Percentiles rank a stretch among this genome's conserved stretches.
These are phyloP conservation scores for Trichophyton equinum DNA, from an alignment of 2,329 filamentous ascomycete genomes.

Conservation along the genomic window DNA sequence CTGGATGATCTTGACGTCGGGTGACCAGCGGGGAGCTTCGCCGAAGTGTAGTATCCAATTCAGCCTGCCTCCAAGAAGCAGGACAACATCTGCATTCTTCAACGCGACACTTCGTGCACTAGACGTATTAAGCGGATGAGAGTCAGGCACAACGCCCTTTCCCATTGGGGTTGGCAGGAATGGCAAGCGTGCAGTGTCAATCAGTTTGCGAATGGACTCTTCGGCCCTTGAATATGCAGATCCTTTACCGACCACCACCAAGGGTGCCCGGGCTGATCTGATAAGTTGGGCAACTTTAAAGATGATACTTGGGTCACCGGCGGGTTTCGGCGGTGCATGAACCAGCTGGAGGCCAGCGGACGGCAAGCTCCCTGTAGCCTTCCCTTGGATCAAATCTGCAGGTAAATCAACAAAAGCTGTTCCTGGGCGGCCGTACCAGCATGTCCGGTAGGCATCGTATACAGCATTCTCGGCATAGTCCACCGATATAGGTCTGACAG, in stretches of 20 bases:
- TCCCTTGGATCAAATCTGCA: slow-evolving; percentile 42
- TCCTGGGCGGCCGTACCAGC: slow-evolving; percentile 44
- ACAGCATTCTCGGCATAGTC: slow-evolving; percentile 38
- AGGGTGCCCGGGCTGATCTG: slow-evolving; percentile 37
- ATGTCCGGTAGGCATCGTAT: slow-evolving; percentile 40
- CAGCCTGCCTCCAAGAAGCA: slow-evolving; percentile 43
- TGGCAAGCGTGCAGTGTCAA: slow-evolving; percentile 39
- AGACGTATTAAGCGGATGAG: slow-evolving; percentile 40
- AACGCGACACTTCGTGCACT: slow-evolving; percentile 43
- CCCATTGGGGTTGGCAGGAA: slow-evolving; percentile 49
- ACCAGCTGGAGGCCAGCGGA: slow-evolving; percentile 23
- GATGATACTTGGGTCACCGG: slow-evolving; percentile 35
- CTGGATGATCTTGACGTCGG: slow-evolving; percentile 41
- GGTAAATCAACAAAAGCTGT: slow-evolving; percentile 44
- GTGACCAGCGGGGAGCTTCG: slow-evolving; percentile 41
- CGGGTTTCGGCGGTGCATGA: slow-evolving; percentile 31
- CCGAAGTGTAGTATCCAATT: slow-evolving; percentile 50
- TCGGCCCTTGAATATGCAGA: slow-evolving; percentile 44
- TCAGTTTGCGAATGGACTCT: slow-evolving; percentile 31
- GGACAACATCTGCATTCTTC: slow-evolving; percentile 42
- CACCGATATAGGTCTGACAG: slow-evolving; percentile 34
- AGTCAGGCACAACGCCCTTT: slow-evolving; percentile 45
- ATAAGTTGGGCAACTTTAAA: slow-evolving; percentile 34
- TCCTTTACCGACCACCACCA: slow-evolving; percentile 45
- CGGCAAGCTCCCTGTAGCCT: slow-evolving; percentile 14